Conservation (phyloP, 2,329 filamentous ascomycete genomes). For the Arthrobotrys sinensis region DNA sequence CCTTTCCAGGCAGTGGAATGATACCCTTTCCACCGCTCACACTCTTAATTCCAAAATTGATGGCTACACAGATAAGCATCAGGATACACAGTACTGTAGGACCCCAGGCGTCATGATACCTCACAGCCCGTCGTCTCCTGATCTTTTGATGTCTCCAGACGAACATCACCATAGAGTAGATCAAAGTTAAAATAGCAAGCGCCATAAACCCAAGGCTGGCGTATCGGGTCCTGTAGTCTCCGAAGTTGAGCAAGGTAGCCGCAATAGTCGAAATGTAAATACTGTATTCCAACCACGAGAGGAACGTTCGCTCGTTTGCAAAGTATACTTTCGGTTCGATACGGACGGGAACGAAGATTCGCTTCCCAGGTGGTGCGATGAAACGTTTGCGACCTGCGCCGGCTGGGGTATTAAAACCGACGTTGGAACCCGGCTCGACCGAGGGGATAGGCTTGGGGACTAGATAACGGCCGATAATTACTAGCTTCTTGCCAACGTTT, state of each 20-base stretch:
- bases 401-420: slow-evolving; percentile 53
- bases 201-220: slow-evolving; percentile 80
- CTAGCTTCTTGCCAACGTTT: slow-evolving; percentile 52
- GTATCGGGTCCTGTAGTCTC: slow-evolving; percentile 71
- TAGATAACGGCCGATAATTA: slow-evolving; percentile 54
- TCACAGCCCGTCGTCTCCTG: slow-evolving; percentile 83
- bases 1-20: slow-evolving; percentile 44
- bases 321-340: slow-evolving; percentile 99
- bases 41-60: slow-evolving; percentile 81
- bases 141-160: slow-evolving; percentile 90
- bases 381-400: slow-evolving; percentile 67
- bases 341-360: slow-evolving; percentile 89
- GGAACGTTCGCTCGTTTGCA: slow-evolving; percentile 93
- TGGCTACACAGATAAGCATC: slow-evolving; percentile 79
- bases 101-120: slow-evolving; percentile 91
- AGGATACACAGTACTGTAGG: slow-evolving; percentile 82
- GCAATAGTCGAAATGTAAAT: slow-evolving; percentile 94
- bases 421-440: slow-evolving; percentile 48
- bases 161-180: slow-evolving; percentile 88
- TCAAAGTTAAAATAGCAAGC: slow-evolving; percentile 81
- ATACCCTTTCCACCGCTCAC: slow-evolving; percentile 50
- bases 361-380: slow-evolving; percentile 74
- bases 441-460: slow-evolving; percentile 54
- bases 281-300: slow-evolving; percentile 97
- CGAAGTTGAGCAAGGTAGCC: slow-evolving; percentile 86